phyloP scores from a whole-genome alignment of 176 grass and related monocot species.

The Avena eriantha region DNA sequence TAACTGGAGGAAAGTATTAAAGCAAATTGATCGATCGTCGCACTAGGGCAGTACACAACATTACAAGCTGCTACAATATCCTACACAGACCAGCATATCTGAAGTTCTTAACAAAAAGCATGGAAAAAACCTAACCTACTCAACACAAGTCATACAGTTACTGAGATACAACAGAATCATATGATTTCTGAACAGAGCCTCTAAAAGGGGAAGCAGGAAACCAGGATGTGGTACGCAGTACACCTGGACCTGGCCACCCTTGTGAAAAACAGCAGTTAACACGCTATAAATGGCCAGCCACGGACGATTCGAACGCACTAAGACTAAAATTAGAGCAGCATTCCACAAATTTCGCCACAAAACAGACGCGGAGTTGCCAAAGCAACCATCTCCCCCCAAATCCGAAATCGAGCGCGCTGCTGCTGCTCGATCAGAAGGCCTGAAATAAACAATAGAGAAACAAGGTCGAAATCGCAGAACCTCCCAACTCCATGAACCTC shows the following conservation, averaged over 20 bases:
- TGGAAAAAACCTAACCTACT: background rate
- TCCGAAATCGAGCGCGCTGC: background rate
- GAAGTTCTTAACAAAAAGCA: conserved; percentile 6
- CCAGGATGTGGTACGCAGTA: background rate
- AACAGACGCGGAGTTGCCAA: background rate
- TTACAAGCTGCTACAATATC: background rate
- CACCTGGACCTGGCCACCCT: background rate
- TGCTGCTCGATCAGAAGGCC: background rate
- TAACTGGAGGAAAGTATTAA: background rate
- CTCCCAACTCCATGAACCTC: background rate
- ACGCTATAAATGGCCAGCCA: background rate
- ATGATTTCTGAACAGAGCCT: background rate
- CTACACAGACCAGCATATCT: background rate
- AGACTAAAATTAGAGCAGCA: background rate
- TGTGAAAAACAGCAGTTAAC: conserved; percentile 4
- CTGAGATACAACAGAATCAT: background rate
- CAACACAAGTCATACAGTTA: background rate
- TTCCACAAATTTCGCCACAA: background rate
- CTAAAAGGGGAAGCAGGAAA: background rate
- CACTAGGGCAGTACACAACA: background rate
- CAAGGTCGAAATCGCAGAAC: background rate
- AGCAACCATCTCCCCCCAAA: background rate
- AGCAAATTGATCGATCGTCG: background rate
- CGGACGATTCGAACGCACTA: background rate
- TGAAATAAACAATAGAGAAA: background rate